Base-by-base conservation (phyloP, 306 rosid species). In the Corylus americana region DNA sequence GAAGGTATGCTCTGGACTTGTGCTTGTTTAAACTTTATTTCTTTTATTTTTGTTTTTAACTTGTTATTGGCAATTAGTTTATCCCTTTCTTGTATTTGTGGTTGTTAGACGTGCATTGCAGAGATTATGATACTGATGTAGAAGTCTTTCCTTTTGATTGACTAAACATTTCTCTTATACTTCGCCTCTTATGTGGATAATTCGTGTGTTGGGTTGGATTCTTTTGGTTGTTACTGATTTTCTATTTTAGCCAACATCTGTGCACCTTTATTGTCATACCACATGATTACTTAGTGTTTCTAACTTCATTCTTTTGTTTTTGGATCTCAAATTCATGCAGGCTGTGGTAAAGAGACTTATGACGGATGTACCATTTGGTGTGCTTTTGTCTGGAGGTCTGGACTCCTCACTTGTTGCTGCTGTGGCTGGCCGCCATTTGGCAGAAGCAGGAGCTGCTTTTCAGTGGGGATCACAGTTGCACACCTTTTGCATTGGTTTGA, bases 331-430 rank as follows among this genome's bases (percentile, higher is more conserved):
- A 77, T 68, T 84, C 76, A 75, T 73, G 81, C 86, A 95, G 99
- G 97, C 99, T 81, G 98, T 96, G 49, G 20, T 84, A 14, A 96
- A 96, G 89, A 93, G 99, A 88, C 92, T 96, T 82, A 96, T 96
- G 99, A 90, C 97, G 73, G 98, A 96, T 81, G 99, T 96, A 61
- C 99, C 99, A 62, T 95, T 96, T 47, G 99, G 99, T 69, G 96
- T 96, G 78, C 98, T 96, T 71, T 82, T 93, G 83, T 93, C 98
- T 0, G 99, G 99, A 77, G 99, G 99, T 62, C 76, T 96, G 71
- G 99, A 96, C 83, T 96, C 99, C 78, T 93, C 99, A 48, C 97
- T 96, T 73, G 99, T 96, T 78, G 99, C 99, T 68, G 89, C 99
- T 50, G 96, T 96, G 75, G 91, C 92, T 79, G 78, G 82, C 81